Base-by-base conservation (phyloP, 257 asterid genomes). In the Nyctanthes arbortristis region DNA sequence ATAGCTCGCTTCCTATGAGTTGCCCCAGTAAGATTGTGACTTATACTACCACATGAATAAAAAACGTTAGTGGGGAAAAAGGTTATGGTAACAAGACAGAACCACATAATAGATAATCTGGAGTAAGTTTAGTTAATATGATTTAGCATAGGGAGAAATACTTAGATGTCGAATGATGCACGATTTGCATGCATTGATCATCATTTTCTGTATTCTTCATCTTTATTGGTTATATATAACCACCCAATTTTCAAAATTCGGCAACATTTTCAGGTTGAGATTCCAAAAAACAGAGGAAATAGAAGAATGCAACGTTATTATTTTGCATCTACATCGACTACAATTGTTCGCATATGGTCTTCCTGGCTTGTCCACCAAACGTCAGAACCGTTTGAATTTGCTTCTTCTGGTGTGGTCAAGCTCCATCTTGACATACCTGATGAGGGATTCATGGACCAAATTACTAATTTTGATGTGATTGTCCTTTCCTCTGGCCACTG, bases 401-500 rank as follows among this genome's bases (percentile, higher is more conserved):
- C 95, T 54, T 96, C 97, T 6, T 88, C 78, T 13, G 90, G 91
- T 35, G 83, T 94, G 65, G 82, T 66, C 10, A 91, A 91, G 85
- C 86, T 94, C 81, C 95, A 87, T 63, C 95, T 94, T 20, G 97
- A 94, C 62, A 47, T 66, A 20, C 99, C 99, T 6, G 97, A 94
- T 65, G 96, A 91, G 57, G 79, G 60, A 39, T 89, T 94, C 87
- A 88, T 94, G 96, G 84, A 89, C 65, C 31, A 77, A 31, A 71
- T 91, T 28, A 83, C 84, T 16, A 74, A 61, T 14, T 91, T 86
- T 60, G 95, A 91, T 36, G 95, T 94, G 13, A 33, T 88, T 20
- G 92, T 94, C 70, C 88, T 94, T 74, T 94, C 99, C 54, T 91
- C 99, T 0, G 99, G 99, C 73, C 99, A 94, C 79, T 94, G 99